Percentiles rank a stretch among this genome's conserved stretches.
Conservation (phyloP, 805 yeast species). For the Metschnikowia baotianmanensis region DNA sequence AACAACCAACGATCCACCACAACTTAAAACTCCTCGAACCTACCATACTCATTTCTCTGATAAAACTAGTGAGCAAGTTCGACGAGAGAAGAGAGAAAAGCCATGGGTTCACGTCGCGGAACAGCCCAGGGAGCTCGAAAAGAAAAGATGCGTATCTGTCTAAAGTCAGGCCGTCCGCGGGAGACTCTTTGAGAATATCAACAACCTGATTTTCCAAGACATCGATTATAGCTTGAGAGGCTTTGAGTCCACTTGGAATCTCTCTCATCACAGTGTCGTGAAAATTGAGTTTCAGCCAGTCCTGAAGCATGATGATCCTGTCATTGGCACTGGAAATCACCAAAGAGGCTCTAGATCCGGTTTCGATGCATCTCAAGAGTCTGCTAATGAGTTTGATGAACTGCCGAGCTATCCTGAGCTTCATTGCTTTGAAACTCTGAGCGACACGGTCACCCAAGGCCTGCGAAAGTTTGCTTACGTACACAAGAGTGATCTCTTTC, state of each 20-base stretch:
- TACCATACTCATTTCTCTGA: slow-evolving; percentile 58
- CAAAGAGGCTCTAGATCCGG: slow-evolving; percentile 49
- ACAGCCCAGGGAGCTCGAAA: slow-evolving; percentile 44
- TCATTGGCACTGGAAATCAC: slow-evolving; percentile 45
- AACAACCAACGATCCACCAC: slow-evolving; percentile 76
- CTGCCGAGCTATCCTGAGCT: slow-evolving; percentile 50
- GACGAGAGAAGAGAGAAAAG: slow-evolving; percentile 52
- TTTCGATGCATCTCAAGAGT: slow-evolving; percentile 51
- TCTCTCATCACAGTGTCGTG: slow-evolving; percentile 46
- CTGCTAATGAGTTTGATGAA: slow-evolving; percentile 55
- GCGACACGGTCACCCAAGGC: slow-evolving; percentile 46
- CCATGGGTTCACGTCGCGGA: slow-evolving; percentile 53
- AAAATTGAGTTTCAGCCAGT: slow-evolving; percentile 57
- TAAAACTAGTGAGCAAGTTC: slow-evolving; percentile 54
- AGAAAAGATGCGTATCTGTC: slow-evolving; percentile 26
- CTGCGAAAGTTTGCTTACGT: slow-evolving; percentile 44
- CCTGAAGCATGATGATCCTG: slow-evolving; percentile 49
- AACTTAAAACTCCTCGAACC: slow-evolving; percentile 62
- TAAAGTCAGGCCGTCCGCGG: slow-evolving; percentile 23
- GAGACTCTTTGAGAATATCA: slow-evolving; percentile 22
- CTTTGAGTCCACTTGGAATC: slow-evolving; percentile 45
- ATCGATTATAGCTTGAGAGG: slow-evolving; percentile 29
- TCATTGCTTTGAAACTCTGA: slow-evolving; percentile 46
- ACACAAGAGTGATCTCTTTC: slow-evolving; percentile 49
- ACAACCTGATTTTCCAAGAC: slow-evolving; percentile 37